Evolutionary conservation across 2,329 filamentous ascomycete genomes (phyloP), one percentile per base, ranked within the genome.

Genomic region (Fusarium redolens): DNA sequence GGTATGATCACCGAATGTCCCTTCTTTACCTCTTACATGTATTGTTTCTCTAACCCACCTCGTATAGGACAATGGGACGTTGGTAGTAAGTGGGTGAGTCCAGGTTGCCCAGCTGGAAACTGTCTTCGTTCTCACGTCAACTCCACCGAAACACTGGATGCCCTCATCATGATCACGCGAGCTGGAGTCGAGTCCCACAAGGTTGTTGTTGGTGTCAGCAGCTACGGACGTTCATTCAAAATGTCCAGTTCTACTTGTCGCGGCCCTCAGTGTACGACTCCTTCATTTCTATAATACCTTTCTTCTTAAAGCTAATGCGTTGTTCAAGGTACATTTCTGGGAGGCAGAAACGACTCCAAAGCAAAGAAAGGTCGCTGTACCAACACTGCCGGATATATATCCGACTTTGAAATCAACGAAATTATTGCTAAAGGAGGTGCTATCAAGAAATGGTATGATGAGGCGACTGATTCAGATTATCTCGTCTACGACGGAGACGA

Each of bases 121-220:
- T 65, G 56, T 25, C 61, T 65, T 35, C 44, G 55, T 25, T 52
- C 45, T 13, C 55, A 65, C 4, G 45, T 65, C 2, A 65, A 65
- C 20, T 45, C 52, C 5, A 65, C 61, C 20, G 61, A 65, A 12
- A 60, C 61, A 20, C 22, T 40, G 9, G 44, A 65, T 7, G 43
- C 61, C 5, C 8, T 65, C 7, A 47, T 40, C 2, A 60, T 59
- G 56, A 59, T 59, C 5, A 59, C 56, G 25, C 48, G 50, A 20
- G 56, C 56, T 4, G 35, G 56, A 31, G 43, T 59, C 3, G 25
- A 33, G 22, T 40, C 43, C 12, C 31, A 40, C 15, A 59, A 59
- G 56, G 56, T 59, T 8, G 50, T 59, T 38, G 56, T 59, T 1
- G 35, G 56, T 25, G 43, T 59, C 44, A 59, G 33, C 12, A 59